Evolutionary conservation across 169 alveolate species (phyloP), one percentile per base, ranked within the genome.

Genomic region (Plasmodium relictum): DNA sequence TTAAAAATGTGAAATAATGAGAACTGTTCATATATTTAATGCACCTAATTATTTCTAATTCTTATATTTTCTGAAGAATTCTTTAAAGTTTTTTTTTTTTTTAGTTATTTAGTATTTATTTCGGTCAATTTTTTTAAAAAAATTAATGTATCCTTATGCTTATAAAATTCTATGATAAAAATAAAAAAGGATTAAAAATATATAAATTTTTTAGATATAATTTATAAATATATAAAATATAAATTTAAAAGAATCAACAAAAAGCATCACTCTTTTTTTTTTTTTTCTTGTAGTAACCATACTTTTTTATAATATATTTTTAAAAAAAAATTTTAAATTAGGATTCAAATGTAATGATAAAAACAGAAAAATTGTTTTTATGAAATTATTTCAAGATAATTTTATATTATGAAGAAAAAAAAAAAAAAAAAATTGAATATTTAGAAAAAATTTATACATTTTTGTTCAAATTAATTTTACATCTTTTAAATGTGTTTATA

Each of bases 171-270:
- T 18, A 45, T 37, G 31, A 39, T 31, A 20, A 20, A 41, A 20
- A 20, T 41, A 62, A 14, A 18, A 74, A 39, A 14, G n/a, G 24
- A 14, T 62, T n/a, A 45, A 44, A 45, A 39, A 31, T 6, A 56
- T 66, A 41, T 42, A 63, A 20, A 18, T 26, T 74, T 63, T 16
- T 20, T 10, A 0, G 18, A 16, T 10, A 0, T 41, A 42, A 12
- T 74, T 74, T 39, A n/a, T 66, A 41, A 42, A 61, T 56, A 37
- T 26, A 69, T 44, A 74, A 9, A 61, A 22, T n/a, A 56, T 61
- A 31, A 62, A 44, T 62, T 44, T 42, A 26, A 48, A 39, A 39
- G 74, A 62, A 44, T 74, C 74, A 24, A 74, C 10, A 63, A 41
- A 45, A 62, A 74, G 76, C 74, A 31, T 31, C 39, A 31, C 39